A percentile compares a stretch with the other conserved stretches of the same genome.
phyloP scores from a whole-genome alignment of 805 yeast genomes.

The Tetrapisispora pingtungensis region DNA sequence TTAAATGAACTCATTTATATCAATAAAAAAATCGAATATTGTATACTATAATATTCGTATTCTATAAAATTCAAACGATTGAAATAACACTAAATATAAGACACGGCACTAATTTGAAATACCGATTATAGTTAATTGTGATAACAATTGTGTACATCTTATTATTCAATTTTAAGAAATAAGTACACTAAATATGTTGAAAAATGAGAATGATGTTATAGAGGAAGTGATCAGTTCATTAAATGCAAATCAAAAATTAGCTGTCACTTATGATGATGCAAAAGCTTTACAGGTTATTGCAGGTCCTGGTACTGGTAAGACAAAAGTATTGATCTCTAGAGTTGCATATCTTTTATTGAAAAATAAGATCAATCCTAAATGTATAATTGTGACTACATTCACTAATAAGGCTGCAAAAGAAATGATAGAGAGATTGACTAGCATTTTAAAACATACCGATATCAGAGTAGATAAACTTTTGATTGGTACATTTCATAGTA shows the following conservation, averaged over 20 bases:
- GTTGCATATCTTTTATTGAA: slow-evolving; percentile 58
- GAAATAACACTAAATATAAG: no score
- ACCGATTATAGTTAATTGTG: no score
- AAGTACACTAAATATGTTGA: not conserved
- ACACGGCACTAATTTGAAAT: no score
- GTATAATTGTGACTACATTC: slow-evolving; percentile 79
- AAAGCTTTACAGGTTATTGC: slow-evolving; percentile 46
- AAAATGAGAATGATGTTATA: not conserved
- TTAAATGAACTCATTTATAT: no score
- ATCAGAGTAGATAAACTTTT: slow-evolving; percentile 37
- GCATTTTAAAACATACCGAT: slow-evolving; percentile 25
- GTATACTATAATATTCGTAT: no score
- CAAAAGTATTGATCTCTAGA: slow-evolving; percentile 69
- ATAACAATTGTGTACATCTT: no score
- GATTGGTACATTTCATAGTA: slow-evolving; percentile 86
- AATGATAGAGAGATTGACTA: slow-evolving; percentile 54
- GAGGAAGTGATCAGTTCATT: slow-evolving; percentile 7
- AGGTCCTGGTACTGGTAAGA: slow-evolving; percentile 70
- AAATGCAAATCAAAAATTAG: slow-evolving; percentile 36
- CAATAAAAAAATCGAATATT: no score
- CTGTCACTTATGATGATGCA: slow-evolving; percentile 34
- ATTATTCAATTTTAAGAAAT: no score
- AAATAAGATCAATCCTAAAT: slow-evolving; percentile 44
- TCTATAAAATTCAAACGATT: no score
- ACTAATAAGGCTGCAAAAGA: slow-evolving; percentile 89